Evolutionary conservation across 768 basidiomycete species (phyloP).

Genomic region (Russula virescens): DNA sequence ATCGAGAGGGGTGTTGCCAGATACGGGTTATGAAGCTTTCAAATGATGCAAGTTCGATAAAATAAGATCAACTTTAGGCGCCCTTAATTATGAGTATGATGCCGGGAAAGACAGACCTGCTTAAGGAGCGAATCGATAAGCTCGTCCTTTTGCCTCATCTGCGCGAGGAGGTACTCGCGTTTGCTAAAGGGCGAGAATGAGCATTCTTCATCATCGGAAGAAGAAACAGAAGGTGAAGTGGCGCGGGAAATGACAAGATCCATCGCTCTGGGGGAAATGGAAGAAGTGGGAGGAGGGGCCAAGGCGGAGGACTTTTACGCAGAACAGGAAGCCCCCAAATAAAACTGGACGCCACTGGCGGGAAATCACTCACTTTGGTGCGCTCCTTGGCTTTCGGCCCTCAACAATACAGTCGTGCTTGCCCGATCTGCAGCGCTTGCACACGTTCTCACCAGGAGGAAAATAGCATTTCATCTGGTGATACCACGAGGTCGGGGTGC

Average conservation of each 20-base stretch:
- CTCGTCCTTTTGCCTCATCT: conserved; percentile 81
- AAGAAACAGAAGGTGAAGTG: conserved; percentile 3
- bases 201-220: conserved; percentile 26
- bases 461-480: conserved; percentile 86
- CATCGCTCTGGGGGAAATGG: background rate
- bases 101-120: conserved; percentile 47
- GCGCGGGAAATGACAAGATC: background rate
- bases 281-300: conserved; percentile 29
- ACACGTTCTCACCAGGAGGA: conserved; percentile 64
- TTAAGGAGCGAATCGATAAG: conserved; percentile 83
- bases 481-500: background rate
- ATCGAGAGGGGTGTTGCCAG: conserved; percentile 73
- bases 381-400: conserved; percentile 70
- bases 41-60: no score
- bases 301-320: conserved; percentile 30
- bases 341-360: background rate
- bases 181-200: conserved; percentile 47
- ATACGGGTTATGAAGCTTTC: conserved; percentile 81
- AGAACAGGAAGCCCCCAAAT: conserved; percentile 16
- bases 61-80: background rate
- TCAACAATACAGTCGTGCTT: conserved; percentile 80
- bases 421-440: conserved; percentile 66
- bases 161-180: conserved; percentile 79
- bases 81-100: background rate
- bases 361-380: conserved; percentile 65